Percentiles rank a stretch among this genome's conserved stretches.
phyloP scores from a whole-genome alignment of 495 filamentous ascomycete species.

The Mytilinidion resinicola region DNA sequence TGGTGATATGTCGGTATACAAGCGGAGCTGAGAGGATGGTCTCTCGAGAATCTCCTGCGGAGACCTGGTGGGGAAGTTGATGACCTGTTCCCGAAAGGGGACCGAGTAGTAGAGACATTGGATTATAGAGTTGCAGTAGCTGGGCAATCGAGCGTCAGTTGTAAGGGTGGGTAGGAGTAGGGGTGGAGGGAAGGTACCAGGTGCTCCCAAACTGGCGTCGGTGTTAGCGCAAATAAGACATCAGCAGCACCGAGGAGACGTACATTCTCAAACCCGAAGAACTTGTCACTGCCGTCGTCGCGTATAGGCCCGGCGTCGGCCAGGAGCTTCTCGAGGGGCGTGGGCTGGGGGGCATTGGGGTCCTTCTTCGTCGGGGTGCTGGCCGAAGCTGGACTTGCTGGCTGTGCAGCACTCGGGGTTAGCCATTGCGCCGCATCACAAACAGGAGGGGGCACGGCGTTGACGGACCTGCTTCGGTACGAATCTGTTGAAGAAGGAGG shows the following conservation, averaged over 20 bases:
- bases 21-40: slow-evolving; percentile 40
- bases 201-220: slow-evolving; percentile 81
- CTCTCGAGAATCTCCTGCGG: slow-evolving; percentile 49
- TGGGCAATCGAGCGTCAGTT: slow-evolving; percentile 32
- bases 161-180: not conserved
- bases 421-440: slow-evolving; percentile 11
- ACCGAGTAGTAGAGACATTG: slow-evolving; percentile 95
- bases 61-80: slow-evolving; percentile 75
- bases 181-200: slow-evolving; percentile 53
- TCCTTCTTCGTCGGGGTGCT: slow-evolving; percentile 62
- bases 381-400: slow-evolving; percentile 41
- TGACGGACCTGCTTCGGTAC: slow-evolving; percentile 35
- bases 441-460: not conserved
- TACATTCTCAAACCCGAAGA: slow-evolving; percentile 98
- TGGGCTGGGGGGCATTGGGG: slow-evolving; percentile 57
- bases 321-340: slow-evolving; percentile 77
- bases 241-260: slow-evolving; percentile 31
- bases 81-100: slow-evolving; percentile 88
- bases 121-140: slow-evolving; percentile 96
- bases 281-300: slow-evolving; percentile 91
- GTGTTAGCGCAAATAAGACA: slow-evolving; percentile 19
- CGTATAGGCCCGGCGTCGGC: slow-evolving; percentile 71
- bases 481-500: slow-evolving; percentile 40
- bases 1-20: slow-evolving; percentile 39
- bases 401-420: slow-evolving; percentile 30